Percentiles rank a stretch among this genome's conserved stretches.
phyloP scores from a whole-genome alignment of 2,329 filamentous ascomycete genomes.

The Colletotrichum karsti region DNA sequence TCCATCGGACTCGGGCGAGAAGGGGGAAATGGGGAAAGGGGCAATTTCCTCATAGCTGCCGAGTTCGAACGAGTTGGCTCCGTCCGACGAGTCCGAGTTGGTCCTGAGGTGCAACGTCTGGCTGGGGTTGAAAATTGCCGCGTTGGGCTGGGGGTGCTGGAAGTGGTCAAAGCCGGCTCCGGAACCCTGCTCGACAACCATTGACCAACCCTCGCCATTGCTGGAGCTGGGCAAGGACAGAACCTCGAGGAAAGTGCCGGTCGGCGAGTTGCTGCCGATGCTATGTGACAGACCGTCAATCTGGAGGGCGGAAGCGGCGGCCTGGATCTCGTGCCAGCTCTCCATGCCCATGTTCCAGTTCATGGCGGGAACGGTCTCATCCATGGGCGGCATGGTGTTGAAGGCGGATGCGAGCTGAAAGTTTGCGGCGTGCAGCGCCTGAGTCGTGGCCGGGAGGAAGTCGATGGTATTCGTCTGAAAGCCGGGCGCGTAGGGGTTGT shows the following conservation, averaged over 20 bases:
- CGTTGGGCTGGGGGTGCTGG: conserved; percentile 64
- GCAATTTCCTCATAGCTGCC: conserved; percentile 83
- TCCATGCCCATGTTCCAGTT: conserved; percentile 73
- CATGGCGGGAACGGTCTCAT: conserved; percentile 62
- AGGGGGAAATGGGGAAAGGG: conserved; percentile 77
- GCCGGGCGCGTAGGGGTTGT: conserved; percentile 56
- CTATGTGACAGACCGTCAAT: conserved; percentile 58
- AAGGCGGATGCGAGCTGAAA: conserved; percentile 71
- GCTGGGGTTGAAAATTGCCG: conserved; percentile 88
- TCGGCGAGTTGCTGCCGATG: conserved; percentile 55
- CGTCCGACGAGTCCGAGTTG: conserved; percentile 85
- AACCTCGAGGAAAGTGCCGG: conserved; percentile 78
- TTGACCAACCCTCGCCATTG: conserved; percentile 82
- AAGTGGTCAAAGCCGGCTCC: conserved; percentile 66
- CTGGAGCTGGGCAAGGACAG: conserved; percentile 82
- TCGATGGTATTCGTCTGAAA: conserved; percentile 66
- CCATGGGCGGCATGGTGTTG: conserved; percentile 63
- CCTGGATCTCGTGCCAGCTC: conserved; percentile 83
- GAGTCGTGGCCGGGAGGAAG: conserved; percentile 69
- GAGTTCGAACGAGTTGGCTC: conserved; percentile 72
- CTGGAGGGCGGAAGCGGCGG: conserved; percentile 57
- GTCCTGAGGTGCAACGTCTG: conserved; percentile 90
- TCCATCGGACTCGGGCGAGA: conserved; percentile 84
- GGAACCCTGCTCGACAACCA: conserved; percentile 55
- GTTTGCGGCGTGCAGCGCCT: conserved; percentile 69